Evolutionary conservation across 768 basidiomycete genomes (phyloP), one percentile per base, ranked within the genome.

Genomic region (Omphalotus guepiniiformis): DNA sequence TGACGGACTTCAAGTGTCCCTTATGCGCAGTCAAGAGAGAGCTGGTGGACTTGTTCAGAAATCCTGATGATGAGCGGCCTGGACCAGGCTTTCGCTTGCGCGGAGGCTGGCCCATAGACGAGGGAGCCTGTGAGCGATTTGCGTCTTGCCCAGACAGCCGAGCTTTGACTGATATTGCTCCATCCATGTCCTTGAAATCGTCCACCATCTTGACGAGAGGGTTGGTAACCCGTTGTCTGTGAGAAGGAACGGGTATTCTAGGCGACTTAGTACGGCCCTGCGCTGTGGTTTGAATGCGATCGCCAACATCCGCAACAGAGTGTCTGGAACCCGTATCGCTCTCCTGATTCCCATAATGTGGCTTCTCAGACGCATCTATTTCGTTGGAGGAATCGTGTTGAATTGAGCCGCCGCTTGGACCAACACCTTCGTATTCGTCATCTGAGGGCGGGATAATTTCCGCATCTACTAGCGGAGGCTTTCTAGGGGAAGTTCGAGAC

Each of bases 161-260:
- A 27, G 74, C 68, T 60, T 84, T 85, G 11, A 71, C 68, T 6
- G 75, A 56, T 30, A 80, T 75, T 15, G 71, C 73, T 30, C 68
- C 63, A 13, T 68, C 67, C 46, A 68, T 51, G 16, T 68, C 52
- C 11, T 58, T 48, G 5, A 70, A 61, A 41, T 75, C 71, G 42
- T 83, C 78, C 3, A 73, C 62, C 50, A 78, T 59, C 54, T 78
- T 78, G 16, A 85, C 73, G 3, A 69, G 67, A 13, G 84, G 80
- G 21, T 82, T 79, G 15, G 70, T 68, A 12, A 62, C 66, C 36
- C 79, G 74, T 1, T 60, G 64, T 46, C 75, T 75, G 58, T 82
- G 82, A 3, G 58, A 55, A 21, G 73, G 68, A 1, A 69, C 40
- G 41, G 42, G 26, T 5, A 37, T 18, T n/a, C n/a, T 27, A 42